Base-by-base conservation (phyloP, 148 eudicot genomes). In the Gaultheria prostrata region DNA sequence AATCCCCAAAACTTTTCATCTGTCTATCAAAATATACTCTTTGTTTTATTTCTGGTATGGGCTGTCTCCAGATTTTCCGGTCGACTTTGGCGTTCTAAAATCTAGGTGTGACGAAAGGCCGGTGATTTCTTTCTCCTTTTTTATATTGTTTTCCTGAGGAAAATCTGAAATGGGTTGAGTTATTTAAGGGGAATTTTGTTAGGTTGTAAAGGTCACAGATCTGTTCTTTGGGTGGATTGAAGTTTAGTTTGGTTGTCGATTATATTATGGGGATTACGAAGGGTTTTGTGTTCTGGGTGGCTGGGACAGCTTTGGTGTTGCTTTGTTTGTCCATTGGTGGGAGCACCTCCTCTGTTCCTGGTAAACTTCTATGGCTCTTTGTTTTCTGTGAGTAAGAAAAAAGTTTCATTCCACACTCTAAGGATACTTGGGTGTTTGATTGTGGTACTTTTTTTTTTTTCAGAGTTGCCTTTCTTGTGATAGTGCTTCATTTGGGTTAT, bases 31-130 rank as follows among this genome's bases (percentile, higher is more conserved):
- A 43, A 18, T 77, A 79, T 21, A 78, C 70, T 20, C 33, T 46
- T 75, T 33, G 15, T 48, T 32, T 43, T 63, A 12, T 78, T 56
- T 30, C 30, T 30, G 84, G 84, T 49, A 83, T 86, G 89, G 88
- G 87, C 88, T 77, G 63, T 70, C 51, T 54, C 26, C 86, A 63
- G 83, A 73, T 84, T 84, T 83, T 70, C 51, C 57, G 86, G 87
- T 69, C 76, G 63, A 80, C 74, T 33, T 84, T 71, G 77, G 57
- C 18, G 72, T 6, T 78, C 63, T 78, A 50, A 82, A 63, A 35
- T 82, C 84, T 35, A 72, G 50, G 50, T 39, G 80, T 86, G 83
- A 76, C 83, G 83, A 80, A 39, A 76, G 78, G 30, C 26, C 13
- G 57, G 53, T 20, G 56, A 20, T 13, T 33, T 54, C 17, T 46